These are phyloP conservation scores for Imleria badia DNA, from an alignment of 768 basidiomycete species.

Conservation along the genomic window DNA sequence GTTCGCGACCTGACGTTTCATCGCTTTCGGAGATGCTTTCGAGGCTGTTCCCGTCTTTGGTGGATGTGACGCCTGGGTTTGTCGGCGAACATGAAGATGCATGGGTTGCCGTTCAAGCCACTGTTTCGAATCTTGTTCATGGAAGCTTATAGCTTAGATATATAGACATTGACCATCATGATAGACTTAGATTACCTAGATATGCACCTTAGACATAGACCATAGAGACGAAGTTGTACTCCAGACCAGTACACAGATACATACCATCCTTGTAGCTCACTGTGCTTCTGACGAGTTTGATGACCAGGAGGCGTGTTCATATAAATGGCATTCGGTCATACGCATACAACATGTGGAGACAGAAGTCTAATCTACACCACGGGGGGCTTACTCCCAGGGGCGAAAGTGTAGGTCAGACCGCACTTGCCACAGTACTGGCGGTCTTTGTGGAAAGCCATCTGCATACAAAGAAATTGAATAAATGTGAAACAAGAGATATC, in stretches of 20 bases:
- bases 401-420: slow-evolving; percentile 83
- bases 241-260: not conserved
- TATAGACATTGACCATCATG: not conserved
- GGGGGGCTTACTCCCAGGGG: slow-evolving; percentile 77
- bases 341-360: slow-evolving; percentile 9
- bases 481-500: not conserved
- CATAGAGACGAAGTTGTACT: not conserved
- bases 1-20: slow-evolving; percentile 28
- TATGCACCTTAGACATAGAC: not conserved
- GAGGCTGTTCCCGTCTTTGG: slow-evolving; percentile 40
- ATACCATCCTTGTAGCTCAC: not conserved
- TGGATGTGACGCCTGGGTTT: slow-evolving; percentile 35
- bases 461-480: slow-evolving; percentile 20
- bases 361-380: slow-evolving; percentile 45
- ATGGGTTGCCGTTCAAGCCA: slow-evolving; percentile 23
- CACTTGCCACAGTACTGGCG: slow-evolving; percentile 98
- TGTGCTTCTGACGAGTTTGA: not conserved
- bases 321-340: slow-evolving; percentile 11
- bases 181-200: slow-evolving; percentile 1
- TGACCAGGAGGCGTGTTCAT: not conserved
- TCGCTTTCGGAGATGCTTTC: slow-evolving; percentile 32
- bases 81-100: slow-evolving; percentile 31
- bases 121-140: not conserved
- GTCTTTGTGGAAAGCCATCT: slow-evolving; percentile 99
- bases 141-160: not conserved